These are phyloP conservation scores for Bimuria novae-zelandiae DNA, from an alignment of 2,329 filamentous ascomycete species.

Conservation along the genomic window DNA sequence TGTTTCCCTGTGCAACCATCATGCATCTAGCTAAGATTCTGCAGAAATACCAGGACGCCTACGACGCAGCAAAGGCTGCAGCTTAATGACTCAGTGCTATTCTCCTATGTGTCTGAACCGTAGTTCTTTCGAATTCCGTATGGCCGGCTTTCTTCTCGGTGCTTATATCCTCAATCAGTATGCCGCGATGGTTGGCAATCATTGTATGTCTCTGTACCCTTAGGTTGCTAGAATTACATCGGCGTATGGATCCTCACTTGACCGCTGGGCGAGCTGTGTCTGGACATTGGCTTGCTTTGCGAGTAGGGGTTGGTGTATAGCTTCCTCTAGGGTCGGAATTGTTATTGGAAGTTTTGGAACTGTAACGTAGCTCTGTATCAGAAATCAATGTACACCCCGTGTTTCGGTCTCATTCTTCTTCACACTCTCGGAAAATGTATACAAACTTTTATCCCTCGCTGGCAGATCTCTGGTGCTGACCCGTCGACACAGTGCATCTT, in stretches of 20 bases:
- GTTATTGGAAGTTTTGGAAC: neutral
- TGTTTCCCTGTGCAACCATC: neutral
- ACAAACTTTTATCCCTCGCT: too few relatives aligned
- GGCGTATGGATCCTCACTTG: neutral
- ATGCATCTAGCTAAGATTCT: constrained; percentile 25
- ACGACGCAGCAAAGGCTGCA: constrained; percentile 15
- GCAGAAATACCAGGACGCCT: constrained; percentile 37
- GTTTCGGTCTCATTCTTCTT: neutral
- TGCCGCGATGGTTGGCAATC: neutral
- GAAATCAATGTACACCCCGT: neutral
- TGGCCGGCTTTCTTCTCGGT: neutral
- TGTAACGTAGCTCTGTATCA: constrained; percentile 1
- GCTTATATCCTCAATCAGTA: neutral
- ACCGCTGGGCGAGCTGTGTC: neutral
- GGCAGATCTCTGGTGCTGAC: too few relatives aligned
- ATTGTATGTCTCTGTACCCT: neutral
- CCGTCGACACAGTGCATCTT: too few relatives aligned
- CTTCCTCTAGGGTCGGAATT: neutral
- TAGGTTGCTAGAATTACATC: neutral
- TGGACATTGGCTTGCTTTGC: constrained; percentile 1
- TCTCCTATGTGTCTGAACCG: neutral
- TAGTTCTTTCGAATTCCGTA: neutral
- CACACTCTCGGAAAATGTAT: neutral
- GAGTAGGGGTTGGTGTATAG: neutral
- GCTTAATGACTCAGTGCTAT: neutral